A percentile compares a stretch with the other conserved stretches of the same genome.
These are phyloP conservation scores for Nicotiana otophora DNA, from an alignment of 257 asterid species.

Conservation along the genomic window DNA sequence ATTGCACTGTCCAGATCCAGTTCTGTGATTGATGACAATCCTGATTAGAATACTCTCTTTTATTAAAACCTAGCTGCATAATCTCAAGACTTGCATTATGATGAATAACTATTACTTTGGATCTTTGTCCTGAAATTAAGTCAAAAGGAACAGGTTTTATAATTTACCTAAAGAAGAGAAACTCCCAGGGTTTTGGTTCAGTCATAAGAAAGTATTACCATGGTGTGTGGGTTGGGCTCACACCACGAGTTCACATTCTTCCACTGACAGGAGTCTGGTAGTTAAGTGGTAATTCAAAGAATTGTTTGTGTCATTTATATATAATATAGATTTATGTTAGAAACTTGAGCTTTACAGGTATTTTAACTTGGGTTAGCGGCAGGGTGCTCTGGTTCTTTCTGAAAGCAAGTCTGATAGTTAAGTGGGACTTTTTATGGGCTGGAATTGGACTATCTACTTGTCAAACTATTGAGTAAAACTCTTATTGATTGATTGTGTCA, in stretches of 20 bases:
- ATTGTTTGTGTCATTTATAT: not conserved
- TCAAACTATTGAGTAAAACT: too few relatives aligned
- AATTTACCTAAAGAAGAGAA: not conserved
- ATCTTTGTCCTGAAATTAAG: not conserved
- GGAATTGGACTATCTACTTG: not conserved
- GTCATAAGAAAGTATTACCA: not conserved
- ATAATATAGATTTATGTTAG: not conserved
- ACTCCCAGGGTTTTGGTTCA: not conserved
- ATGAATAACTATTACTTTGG: not conserved
- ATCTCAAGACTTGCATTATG: not conserved
- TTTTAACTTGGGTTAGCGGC: not conserved
- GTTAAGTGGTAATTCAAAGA: not conserved
- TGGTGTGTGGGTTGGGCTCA: not conserved
- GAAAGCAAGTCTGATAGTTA: not conserved
- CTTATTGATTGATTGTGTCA: too few relatives aligned
- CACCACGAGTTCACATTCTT: not conserved
- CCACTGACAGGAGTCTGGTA: not conserved
- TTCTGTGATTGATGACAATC: not conserved
- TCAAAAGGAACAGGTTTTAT: not conserved
- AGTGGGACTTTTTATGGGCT: not conserved
- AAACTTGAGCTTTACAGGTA: not conserved
- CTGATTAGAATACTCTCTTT: not conserved
- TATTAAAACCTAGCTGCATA: not conserved
- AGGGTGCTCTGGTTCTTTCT: not conserved
- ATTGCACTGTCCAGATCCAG: constrained; percentile 9